phyloP scores from a whole-genome alignment of 2,329 filamentous ascomycete genomes.

The Venturia pyrina region DNA sequence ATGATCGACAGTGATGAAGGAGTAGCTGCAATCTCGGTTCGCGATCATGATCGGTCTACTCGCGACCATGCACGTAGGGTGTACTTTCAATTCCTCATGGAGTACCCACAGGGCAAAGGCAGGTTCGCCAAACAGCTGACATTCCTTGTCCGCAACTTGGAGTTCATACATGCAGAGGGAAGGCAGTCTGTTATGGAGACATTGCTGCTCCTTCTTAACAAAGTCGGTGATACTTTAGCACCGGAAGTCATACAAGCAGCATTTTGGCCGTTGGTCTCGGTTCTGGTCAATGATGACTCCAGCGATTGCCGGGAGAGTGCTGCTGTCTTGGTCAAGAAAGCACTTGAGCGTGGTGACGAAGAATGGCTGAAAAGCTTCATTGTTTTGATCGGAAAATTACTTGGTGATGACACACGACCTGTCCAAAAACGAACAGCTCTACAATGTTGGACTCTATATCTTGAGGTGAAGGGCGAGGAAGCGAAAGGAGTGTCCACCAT shows the following conservation, averaged over 20 bases:
- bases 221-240: conserved; percentile 70
- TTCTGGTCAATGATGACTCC: conserved; percentile 81
- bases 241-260: conserved; percentile 73
- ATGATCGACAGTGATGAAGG: conserved; percentile 82
- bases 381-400: conserved; percentile 61
- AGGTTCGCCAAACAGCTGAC: conserved; percentile 81
- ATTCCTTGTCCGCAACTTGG: conserved; percentile 83
- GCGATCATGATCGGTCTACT: conserved; percentile 81
- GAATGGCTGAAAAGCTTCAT: conserved; percentile 64
- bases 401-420: conserved; percentile 53
- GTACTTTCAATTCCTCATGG: conserved; percentile 88
- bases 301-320: conserved; percentile 77
- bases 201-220: conserved; percentile 73
- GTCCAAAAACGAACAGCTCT: conserved; percentile 64
- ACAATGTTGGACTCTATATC: conserved; percentile 74
- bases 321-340: conserved; percentile 65
- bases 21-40: conserved; percentile 87
- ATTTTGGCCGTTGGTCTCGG: conserved; percentile 77
- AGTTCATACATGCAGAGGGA: conserved; percentile 81
- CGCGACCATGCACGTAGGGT: conserved; percentile 79
- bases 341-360: conserved; percentile 68
- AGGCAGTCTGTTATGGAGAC: conserved; percentile 90
- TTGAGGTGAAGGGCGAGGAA: conserved; percentile 55
- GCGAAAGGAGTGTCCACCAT: conserved; percentile 60
- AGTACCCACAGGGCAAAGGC: conserved; percentile 86